Evolutionary conservation across 345 rosid species (phyloP), one percentile per base, ranked within the genome.

Genomic region (Euphorbia pulcherrima): DNA sequence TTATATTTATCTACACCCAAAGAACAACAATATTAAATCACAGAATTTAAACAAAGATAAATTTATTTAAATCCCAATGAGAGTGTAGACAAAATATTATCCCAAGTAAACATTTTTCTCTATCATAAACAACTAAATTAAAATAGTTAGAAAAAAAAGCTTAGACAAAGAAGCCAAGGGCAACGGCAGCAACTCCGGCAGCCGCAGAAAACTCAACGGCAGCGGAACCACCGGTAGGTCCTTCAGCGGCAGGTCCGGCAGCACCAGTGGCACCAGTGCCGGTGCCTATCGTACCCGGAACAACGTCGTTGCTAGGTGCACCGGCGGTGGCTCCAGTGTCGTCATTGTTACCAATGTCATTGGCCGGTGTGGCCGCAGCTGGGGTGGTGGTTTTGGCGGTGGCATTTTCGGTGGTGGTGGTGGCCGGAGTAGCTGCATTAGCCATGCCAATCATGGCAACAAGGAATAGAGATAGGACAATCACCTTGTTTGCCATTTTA

Each of bases 401-500:
- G 9, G 50, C 50, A 1, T 11, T 41, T 2, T 11, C 26, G 26
- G 56, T 11, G 1, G 24, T 11, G 3, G 60, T 2, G 8, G 29
- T 20, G 16, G 65, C 65, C 0, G 73, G 67, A 10, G 66, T 60
- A 0, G 60, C 55, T 8, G 74, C 74, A 0, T 62, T 53, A 0
- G 46, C 68, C 40, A 64, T 11, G 3, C 74, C 52, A 28, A 71
- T 26, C 27, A 71, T 29, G 63, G 68, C 74, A 21, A 64, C 46
- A 20, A 71, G 37, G 28, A 71, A 12, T 13, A 71, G 74, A 8
- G 74, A 61, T 28, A 71, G 27, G 9, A 71, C 9, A 20, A 64
- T n/a, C 39, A 52, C 53, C 62, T 71, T 71, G 61, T 47, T 39
- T 52, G 74, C 74, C 74, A 71, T 71, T 62, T 14, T 51, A 33